phyloP scores from a whole-genome alignment of 2,329 filamentous ascomycete species.

The Sordariomycetes sp. region DNA sequence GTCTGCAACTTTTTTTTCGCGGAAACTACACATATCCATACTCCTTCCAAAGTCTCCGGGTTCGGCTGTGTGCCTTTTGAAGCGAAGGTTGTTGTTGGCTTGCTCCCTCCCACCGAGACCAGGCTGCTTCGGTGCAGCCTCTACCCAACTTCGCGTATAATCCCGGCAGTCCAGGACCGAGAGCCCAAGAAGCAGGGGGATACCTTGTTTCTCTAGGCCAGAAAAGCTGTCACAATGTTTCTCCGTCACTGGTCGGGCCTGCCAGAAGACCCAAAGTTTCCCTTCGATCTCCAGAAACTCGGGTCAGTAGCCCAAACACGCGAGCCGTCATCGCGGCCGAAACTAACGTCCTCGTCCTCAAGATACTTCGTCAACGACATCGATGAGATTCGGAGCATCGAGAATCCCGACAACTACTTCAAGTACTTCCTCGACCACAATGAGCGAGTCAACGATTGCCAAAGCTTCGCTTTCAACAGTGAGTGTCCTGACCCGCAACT shows the following conservation, averaged over 20 bases:
- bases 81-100: too few species aligned
- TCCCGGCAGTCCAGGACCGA: background rate
- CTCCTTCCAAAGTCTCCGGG: too few species aligned
- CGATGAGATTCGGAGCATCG: constrained; percentile 64
- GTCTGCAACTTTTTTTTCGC: background rate
- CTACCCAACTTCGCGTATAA: background rate
- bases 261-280: constrained; percentile 59
- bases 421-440: constrained; percentile 65
- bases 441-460: constrained; percentile 65
- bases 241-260: constrained; percentile 57
- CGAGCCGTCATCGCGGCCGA: background rate
- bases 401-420: constrained; percentile 59
- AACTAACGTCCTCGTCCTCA: background rate
- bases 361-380: constrained; percentile 72
- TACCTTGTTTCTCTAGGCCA: background rate
- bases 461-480: constrained; percentile 67
- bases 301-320: constrained; percentile 44
- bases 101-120: too few species aligned
- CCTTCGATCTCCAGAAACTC: constrained; percentile 54
- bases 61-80: too few species aligned
- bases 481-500: constrained; percentile 10
- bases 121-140: background rate
- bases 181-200: background rate
- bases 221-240: constrained; percentile 54
- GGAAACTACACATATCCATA: background rate